Evolutionary conservation across 805 yeast genomes (phyloP).

Genomic region (Danielozyma ontarioensis): DNA sequence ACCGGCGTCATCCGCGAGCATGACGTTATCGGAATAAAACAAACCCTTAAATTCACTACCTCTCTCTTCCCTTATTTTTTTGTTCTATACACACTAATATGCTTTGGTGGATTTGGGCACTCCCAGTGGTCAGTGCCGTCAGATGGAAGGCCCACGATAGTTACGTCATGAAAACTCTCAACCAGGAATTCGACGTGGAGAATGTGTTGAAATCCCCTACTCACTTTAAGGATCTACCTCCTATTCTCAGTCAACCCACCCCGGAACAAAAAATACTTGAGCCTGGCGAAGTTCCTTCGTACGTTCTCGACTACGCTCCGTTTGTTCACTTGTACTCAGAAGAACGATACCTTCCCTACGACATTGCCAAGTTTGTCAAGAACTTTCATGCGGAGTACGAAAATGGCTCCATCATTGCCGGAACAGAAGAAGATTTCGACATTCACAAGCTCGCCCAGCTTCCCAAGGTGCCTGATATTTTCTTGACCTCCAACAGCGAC

Average conservation of each 20-base stretch:
- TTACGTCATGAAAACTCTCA: slow-evolving; percentile 17
- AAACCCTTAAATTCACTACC: too few species aligned
- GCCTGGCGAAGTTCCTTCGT: slow-evolving; percentile 58
- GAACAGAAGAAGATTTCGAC: slow-evolving; percentile 27
- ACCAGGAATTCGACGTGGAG: slow-evolving; percentile 17
- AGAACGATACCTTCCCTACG: slow-evolving; percentile 82
- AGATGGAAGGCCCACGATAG: slow-evolving; percentile 9
- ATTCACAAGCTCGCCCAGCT: slow-evolving; percentile 26
- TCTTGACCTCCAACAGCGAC: slow-evolving; percentile 62
- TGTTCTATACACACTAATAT: too few species aligned
- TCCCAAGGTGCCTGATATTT: slow-evolving; percentile 38
- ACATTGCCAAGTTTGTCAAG: slow-evolving; percentile 60
- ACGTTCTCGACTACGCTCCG: slow-evolving; percentile 65
- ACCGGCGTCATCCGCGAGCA: background rate
- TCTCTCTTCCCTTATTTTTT: too few species aligned
- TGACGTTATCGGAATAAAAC: background rate
- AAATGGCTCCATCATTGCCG: slow-evolving; percentile 40
- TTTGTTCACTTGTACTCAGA: slow-evolving; percentile 83
- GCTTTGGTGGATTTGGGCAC: background rate
- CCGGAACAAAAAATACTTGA: slow-evolving; percentile 31
- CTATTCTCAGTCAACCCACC: slow-evolving; percentile 29
- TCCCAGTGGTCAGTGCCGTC: background rate
- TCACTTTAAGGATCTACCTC: slow-evolving; percentile 26
- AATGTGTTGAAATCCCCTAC: slow-evolving; percentile 22
- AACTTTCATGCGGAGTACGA: slow-evolving; percentile 56